Percentiles rank a stretch among this genome's conserved stretches.
Conservation (phyloP, 495 filamentous ascomycete genomes). For the Schizothecium vesticola region DNA sequence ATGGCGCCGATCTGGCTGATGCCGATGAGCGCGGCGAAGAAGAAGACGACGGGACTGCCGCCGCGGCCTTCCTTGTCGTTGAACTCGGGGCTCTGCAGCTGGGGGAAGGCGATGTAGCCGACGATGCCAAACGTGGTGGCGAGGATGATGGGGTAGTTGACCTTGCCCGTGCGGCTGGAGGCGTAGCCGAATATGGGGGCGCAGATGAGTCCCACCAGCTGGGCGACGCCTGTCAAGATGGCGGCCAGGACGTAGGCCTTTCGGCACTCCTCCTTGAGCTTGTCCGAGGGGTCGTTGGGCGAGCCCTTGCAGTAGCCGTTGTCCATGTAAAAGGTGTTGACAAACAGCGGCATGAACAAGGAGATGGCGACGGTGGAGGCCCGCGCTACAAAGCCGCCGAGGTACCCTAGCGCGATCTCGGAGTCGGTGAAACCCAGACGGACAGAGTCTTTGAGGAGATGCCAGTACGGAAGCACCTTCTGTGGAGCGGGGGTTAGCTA, state of each 20-base stretch:
- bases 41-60: conserved; percentile 61
- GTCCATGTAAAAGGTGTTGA: conserved; percentile 83
- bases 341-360: conserved; percentile 84
- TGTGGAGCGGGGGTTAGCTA: conserved; percentile 1
- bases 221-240: conserved; percentile 79
- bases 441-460: conserved; percentile 58
- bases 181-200: conserved; percentile 84
- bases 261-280: conserved; percentile 74
- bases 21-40: conserved; percentile 74
- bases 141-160: conserved; percentile 68
- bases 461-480: conserved; percentile 40
- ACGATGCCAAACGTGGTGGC: conserved; percentile 65
- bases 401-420: conserved; percentile 77
- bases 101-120: conserved; percentile 70
- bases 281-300: conserved; percentile 51
- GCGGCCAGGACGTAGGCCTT: conserved; percentile 81
- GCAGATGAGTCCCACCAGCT: conserved; percentile 75
- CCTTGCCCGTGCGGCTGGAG: conserved; percentile 53
- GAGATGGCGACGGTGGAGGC: conserved; percentile 95
- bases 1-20: conserved; percentile 93
- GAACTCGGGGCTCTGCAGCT: conserved; percentile 64
- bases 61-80: conserved; percentile 50
- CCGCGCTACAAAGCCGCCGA: conserved; percentile 91
- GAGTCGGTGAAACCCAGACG: conserved; percentile 66
- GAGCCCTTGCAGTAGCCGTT: conserved; percentile 69